Evolutionary conservation across 768 basidiomycete species (phyloP), one percentile per base, ranked within the genome.

Genomic region (Amanita molliuscula): DNA sequence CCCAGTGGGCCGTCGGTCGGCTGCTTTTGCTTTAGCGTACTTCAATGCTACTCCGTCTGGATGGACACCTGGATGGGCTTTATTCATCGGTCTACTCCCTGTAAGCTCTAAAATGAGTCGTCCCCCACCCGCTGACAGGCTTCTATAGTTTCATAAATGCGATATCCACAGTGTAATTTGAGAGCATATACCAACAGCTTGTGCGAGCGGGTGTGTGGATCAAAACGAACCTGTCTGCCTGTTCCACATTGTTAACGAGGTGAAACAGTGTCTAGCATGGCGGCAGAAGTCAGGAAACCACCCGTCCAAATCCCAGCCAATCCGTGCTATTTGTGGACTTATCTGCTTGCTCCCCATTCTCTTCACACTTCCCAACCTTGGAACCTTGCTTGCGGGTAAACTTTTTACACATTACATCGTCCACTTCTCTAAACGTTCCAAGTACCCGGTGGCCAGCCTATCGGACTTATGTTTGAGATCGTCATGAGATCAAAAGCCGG

Each of bases 41-140:
- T 84, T 82, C 48, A 75, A 83, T 56, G 66, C 76, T 1, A 74
- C 79, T n/a, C 61, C 66, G n/a, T 78, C 82, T 0, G 82, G 82
- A 5, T 84, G 82, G 82, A 73, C 72, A 1, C 70, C 77, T 10
- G 82, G 78, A 28, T 84, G 81, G 81, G 71, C 79, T 0, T 84
- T 82, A 58, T 84, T 82, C 60, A 78, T 82, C 29, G 81, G 81
- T 28, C 57, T 82, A 18, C 67, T 80, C 20, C 78, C 76, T 37
- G 78, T 79, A 64, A 52, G 73, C 45, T 34, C 13, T 15, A 25
- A 3, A 11, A n/a, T 38, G 37, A 18, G 47, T 33, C 18, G 11
- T 54, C 21, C 29, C 40, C 13, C 7, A 38, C 11, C 18, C 45
- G 23, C 47, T 56, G 13, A 56, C 18, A n/a, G 10, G 20, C 21